Percentiles rank a stretch among this genome's conserved stretches.
Conservation (phyloP, 768 basidiomycete species). For the Mycena latifolia region DNA sequence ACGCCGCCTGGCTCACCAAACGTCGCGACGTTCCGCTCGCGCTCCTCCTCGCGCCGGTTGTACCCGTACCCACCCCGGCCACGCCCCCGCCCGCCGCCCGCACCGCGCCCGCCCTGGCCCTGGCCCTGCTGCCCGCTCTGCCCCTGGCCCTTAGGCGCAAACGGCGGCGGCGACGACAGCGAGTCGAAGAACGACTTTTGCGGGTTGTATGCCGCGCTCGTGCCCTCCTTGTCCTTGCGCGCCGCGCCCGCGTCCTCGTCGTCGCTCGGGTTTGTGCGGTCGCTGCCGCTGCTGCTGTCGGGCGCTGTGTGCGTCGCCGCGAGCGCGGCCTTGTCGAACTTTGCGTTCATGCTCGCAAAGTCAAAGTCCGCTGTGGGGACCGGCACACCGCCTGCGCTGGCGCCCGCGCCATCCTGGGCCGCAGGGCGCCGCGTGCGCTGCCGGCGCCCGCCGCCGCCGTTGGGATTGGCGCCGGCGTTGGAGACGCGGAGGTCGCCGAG, state of each 20-base stretch:
- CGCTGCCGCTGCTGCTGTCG: constrained; percentile 37
- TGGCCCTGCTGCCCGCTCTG: constrained; percentile 46
- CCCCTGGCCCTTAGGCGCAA: constrained; percentile 49
- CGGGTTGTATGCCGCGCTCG: constrained; percentile 77
- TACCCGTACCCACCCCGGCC: constrained; percentile 62
- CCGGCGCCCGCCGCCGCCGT: constrained; percentile 11
- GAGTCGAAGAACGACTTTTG: constrained; percentile 88
- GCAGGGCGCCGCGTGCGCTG: constrained; percentile 27
- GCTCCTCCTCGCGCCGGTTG: constrained; percentile 84
- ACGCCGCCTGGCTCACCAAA: constrained; percentile 90
- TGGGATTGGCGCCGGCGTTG: constrained; percentile 37
- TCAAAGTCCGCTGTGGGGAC: constrained; percentile 86
- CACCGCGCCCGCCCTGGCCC: constrained; percentile 51
- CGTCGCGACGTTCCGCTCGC: constrained; percentile 87
- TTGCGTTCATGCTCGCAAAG: constrained; percentile 81
- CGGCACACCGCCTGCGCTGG: constrained; percentile 1
- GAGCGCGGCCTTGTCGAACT: constrained; percentile 81
- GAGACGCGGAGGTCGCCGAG: constrained; percentile 64
- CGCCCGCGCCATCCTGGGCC: neutral
- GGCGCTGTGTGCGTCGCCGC: constrained; percentile 40
- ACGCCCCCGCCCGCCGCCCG: constrained; percentile 50
- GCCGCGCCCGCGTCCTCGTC: constrained; percentile 37
- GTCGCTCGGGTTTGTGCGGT: constrained; percentile 45
- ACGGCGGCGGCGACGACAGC: constrained; percentile 54
- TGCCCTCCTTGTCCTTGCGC: constrained; percentile 44